Base-by-base conservation (phyloP, 2,329 filamentous ascomycete species). In the Fusarium heterosporum region DNA sequence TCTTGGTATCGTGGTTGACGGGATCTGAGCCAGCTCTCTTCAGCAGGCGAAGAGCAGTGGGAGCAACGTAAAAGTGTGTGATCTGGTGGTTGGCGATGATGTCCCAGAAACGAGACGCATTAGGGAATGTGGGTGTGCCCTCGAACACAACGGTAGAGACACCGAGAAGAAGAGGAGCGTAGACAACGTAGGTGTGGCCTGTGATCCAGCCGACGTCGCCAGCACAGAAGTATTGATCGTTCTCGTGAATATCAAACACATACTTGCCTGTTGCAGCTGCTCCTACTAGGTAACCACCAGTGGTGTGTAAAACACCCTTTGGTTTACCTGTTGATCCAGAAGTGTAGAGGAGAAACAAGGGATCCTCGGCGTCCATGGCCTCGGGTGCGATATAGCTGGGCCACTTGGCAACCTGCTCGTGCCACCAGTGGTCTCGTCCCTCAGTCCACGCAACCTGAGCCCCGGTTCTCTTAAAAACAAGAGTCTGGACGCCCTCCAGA, bases 191-290 rank as follows among this genome's bases (percentile, higher is more conserved):
- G 22, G 94, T 97, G 79, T 97, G 94, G 14, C 94, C 94, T 19
- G 94, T 97, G 76, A 97, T 97, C 94, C 94, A 97, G 66, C 94
- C 94, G 42, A 97, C 93, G 75, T 97, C 94, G 76, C 94, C 94
- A 77, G 93, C 94, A 72, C 94, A 97, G 85, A 97, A 97, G 84
- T 93, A 97, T 58, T 86, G 87, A 78, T 97, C 94, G 48, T 89
- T 87, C 68, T 93, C 89, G 76, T 97, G 94, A 64, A 97, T 95
- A 78, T 97, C 94, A 76, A 97, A 97, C 53, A 97, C 93, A 78
- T 97, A 97, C 81, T 97, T 97, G 77, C 93, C 93, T 6, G 94
- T 97, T 64, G 89, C 85, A 6, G 94, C 93, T 36, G 93, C 93
- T 50, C 94, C 94, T 10, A 97, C 82, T 10, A 97, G 86, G 77